Evolutionary conservation across 208 protist genomes (phyloP), one percentile per base, ranked within the genome.

Genomic region (Perkinsela sp.): DNA sequence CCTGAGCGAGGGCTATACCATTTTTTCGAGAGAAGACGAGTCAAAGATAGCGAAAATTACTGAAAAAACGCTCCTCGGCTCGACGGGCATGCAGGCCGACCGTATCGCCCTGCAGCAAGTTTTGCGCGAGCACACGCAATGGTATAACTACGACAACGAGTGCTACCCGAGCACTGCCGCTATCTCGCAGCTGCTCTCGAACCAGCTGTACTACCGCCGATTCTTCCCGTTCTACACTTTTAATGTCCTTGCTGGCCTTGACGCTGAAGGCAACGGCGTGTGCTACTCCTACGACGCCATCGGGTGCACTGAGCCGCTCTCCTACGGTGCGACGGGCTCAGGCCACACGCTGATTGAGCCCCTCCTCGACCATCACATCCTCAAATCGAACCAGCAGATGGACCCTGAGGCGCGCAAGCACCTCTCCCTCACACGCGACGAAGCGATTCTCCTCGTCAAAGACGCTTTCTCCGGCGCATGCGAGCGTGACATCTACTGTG

Each of bases 151-250:
- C 80, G 87, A 92, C 76, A 91, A 92, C 74, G 80, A 82, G 30
- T 85, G 89, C 48, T 90, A 90, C 72, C 94, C 96, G 70, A 82
- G 76, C 28, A 91, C 85, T 22, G 78, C 79, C 68, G 88, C 94
- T 32, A 86, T 98, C 68, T 83, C 93, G 13, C 94, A 98, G 81
- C 82, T 97, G 68, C 76, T 98, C 30, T 92, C 90, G n/a, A 97
- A 88, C 29, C 91, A 92, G 48, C 83, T 99, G 0, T 99, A 99
- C 75, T 77, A 87, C 67, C 87, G 90, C 31, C 86, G 96, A 70
- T 98, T 98, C 77, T 98, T 99, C 80, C 96, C 96, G 15, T 97
- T 94, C 77, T 98, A 98, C 83, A 94, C 95, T 0, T 98, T 97
- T 80, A 98, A 97, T 80, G 87, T 98, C 72, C 74, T 98, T 22